Percentiles rank a stretch among this genome's conserved stretches.
phyloP scores from a whole-genome alignment of 192 early-diverging fungal species.

The Coemansia interrupta region DNA sequence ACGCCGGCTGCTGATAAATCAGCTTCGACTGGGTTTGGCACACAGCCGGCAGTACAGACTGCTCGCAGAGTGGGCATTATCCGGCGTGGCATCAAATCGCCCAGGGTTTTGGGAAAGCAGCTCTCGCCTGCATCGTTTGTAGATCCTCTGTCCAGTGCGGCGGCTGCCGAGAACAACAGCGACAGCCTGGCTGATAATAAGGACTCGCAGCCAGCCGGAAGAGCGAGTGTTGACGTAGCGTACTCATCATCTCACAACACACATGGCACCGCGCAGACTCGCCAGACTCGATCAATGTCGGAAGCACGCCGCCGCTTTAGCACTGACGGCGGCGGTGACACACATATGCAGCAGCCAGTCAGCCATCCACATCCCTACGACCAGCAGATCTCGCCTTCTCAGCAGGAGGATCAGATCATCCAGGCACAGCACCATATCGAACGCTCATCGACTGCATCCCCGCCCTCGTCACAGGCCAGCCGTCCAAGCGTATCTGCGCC shows the following conservation, averaged over 20 bases:
- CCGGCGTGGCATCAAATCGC: slow-evolving; percentile 44
- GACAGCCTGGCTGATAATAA: not conserved
- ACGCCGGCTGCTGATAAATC: slow-evolving; percentile 8
- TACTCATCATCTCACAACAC: slow-evolving; percentile 12
- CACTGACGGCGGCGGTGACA: not conserved
- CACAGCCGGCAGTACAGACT: slow-evolving; percentile 23
- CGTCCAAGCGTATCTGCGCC: slow-evolving; percentile 13
- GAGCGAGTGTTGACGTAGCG: slow-evolving; percentile 32
- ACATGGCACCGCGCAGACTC: slow-evolving; percentile 7
- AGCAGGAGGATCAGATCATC: slow-evolving; percentile 38
- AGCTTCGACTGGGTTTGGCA: slow-evolving; percentile 5
- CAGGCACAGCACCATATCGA: slow-evolving; percentile 37
- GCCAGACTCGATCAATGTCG: slow-evolving; percentile 46
- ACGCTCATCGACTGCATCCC: slow-evolving; percentile 9
- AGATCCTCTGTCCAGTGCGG: slow-evolving; percentile 47
- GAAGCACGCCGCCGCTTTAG: slow-evolving; percentile 19
- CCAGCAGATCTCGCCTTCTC: slow-evolving; percentile 46
- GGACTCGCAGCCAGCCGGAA: not conserved
- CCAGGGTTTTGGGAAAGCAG: slow-evolving; percentile 42
- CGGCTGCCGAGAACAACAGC: slow-evolving; percentile 11
- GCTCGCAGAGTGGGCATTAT: slow-evolving; percentile 46
- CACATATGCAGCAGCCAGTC: not conserved
- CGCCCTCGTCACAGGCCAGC: slow-evolving; percentile 10
- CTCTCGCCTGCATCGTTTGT: slow-evolving; percentile 37
- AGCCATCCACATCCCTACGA: slow-evolving; percentile 43